Base-by-base conservation (phyloP, 176 grass and related monocot species). In the Raddia distichophylla region DNA sequence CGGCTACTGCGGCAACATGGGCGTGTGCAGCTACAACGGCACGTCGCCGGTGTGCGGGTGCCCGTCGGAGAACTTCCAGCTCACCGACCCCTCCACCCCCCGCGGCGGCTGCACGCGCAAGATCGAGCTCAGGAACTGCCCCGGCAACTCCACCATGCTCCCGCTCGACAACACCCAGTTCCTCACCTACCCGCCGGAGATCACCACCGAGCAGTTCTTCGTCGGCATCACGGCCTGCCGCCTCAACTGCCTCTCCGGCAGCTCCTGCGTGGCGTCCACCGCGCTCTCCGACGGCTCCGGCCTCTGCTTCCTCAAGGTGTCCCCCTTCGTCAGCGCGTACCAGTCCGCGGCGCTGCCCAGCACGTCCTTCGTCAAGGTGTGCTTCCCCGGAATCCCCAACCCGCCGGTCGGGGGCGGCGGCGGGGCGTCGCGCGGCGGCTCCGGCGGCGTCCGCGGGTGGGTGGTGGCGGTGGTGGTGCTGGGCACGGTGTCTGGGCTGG, bases 351-450 rank as follows among this genome's bases (percentile, higher is more conserved):
- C 92, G 55, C 86, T 99, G 47, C 96, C 96, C 8, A 93, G 91
- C 85, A 99, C 93, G n/a, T 95, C 93, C 3, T 99, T 89, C 78
- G 89, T 99, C 85, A 99, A 99, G 84, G 96, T 99, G n/a, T 99
- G 96, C 80, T 85, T 71, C 51, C 93, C 96, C 0, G 46, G 37
- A 4, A 0, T 35, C 0, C 10, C 89, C 63, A 99, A 95, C 42
- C 71, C 86, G 5, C 0, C 69, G 9, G 1, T 33, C 0, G n/a
- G 51, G 10, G 10, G 1, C 15, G 13, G 5, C 4, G 4, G 11
- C 13, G 12, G 2, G 3, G 27, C 64, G 22, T 33, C 71, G 19
- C 1, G 40, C 11, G 22, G 72, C 10, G 3, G 20, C 67, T 77
- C 90, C 1, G 83, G 86, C 53, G 17, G 86, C 53, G 17, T 99